A percentile compares a stretch with the other conserved stretches of the same genome.
Evolutionary conservation across 768 basidiomycete genomes (phyloP).

Genomic region (Mycena belliarum): DNA sequence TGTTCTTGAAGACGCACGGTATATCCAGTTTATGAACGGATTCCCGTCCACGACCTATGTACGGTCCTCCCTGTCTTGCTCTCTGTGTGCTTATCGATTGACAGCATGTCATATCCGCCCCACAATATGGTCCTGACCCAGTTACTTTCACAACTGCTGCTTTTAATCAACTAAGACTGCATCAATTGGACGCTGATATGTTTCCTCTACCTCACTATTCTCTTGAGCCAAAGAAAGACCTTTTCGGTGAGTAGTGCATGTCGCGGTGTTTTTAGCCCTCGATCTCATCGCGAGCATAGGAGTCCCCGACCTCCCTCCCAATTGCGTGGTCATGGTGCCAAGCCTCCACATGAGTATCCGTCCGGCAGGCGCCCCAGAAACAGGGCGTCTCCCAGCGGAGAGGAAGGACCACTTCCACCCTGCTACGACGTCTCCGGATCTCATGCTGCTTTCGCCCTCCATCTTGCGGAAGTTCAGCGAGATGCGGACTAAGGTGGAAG

Average conservation of each 20-base stretch:
- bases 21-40: constrained; percentile 69
- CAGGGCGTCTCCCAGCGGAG: constrained; percentile 30
- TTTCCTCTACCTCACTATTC: constrained; percentile 70
- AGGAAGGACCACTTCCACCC: constrained; percentile 44
- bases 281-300: constrained; percentile 20
- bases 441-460: constrained; percentile 31
- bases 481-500: constrained; percentile 36
- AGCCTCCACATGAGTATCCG: constrained; percentile 46
- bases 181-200: constrained; percentile 67
- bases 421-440: constrained; percentile 24
- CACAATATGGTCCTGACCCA: constrained; percentile 58
- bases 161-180: constrained; percentile 68
- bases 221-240: constrained; percentile 37
- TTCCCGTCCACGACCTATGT: constrained; percentile 68
- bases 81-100: neutral
- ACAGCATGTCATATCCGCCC: constrained; percentile 78
- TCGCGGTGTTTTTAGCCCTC: neutral
- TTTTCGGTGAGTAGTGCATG: constrained; percentile 37
- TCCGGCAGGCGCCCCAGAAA: constrained; percentile 43
- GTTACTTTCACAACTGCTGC: constrained; percentile 68
- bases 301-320: constrained; percentile 49
- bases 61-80: constrained; percentile 27
- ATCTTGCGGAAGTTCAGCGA: constrained; percentile 41
- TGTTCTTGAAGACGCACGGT: constrained; percentile 70
- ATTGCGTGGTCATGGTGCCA: constrained; percentile 42